phyloP scores from a whole-genome alignment of 345 rosid genomes.

The Arabidopsis thaliana region TAIR10.1 NC_003074.8:7109501-7110000 shows the following conservation, averaged over 20 bases:
- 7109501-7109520: constrained; percentile 20
- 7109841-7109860: too few relatives aligned
- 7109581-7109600: neutral
- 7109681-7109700: constrained; percentile 31
- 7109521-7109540: constrained; percentile 3
- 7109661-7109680: constrained; percentile 9
- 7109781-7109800: neutral
- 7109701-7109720: constrained; percentile 25
- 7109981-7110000: neutral
- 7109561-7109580: neutral
- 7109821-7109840: neutral
- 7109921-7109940: too few relatives aligned
- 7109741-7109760: constrained; percentile 27
- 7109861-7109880: too few relatives aligned
- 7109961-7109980: neutral
- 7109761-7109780: constrained; percentile 14
- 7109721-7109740: constrained; percentile 16
- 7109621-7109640: neutral
- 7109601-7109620: constrained; percentile 18
- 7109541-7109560: constrained; percentile 14
- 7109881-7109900: neutral
- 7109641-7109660: constrained; percentile 20
- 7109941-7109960: neutral
- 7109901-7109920: too few relatives aligned
- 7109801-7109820: neutral